Base-by-base conservation (phyloP, 371 early-diverging fungal species). In the Capniomyces stellatus region DNA sequence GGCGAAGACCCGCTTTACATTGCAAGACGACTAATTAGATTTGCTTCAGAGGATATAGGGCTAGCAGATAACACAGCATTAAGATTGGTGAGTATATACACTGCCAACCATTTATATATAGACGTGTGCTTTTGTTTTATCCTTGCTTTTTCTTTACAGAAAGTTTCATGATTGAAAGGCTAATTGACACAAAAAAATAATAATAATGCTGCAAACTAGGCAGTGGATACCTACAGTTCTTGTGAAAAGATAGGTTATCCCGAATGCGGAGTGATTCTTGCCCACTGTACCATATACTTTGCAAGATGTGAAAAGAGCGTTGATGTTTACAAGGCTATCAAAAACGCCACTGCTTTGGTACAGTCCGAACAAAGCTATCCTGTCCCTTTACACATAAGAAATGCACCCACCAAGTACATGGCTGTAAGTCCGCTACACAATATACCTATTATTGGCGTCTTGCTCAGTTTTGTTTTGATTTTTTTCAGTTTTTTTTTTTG, bases 1-100 rank as follows among this genome's bases (percentile, higher is more conserved):
- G 92, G 92, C 39, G 92, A 91, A 63, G 92, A 91, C 59, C 90
- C 90, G 19, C 60, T 91, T 28, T 91, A 85, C 58, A 72, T 91
- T 41, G 82, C 83, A 0, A 59, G 85, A 28, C 63, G 79, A 25
- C 30, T 91, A 48, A 73, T 89, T 24, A 72, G 87, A 13, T 71
- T 84, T 64, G 90, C 92, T 0, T 83, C 83, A 21, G 92, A 91
- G 56, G 92, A 91, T 58, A 79, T 91, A 59, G 92, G 92, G 0
- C 62, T 89, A 43, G 92, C 87, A 0, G 88, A 91, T 52, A 81
- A 73, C 56, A 54, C 71, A 0, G 89, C 88, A 0, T 62, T 91
- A 8, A 75, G 79, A 0, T 56, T 89, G 50, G n/a, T n/a, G n/a
- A n/a, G n/a, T n/a, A n/a, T n/a, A n/a, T n/a, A 78, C 76, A 69